Base-by-base conservation (phyloP, 495 filamentous ascomycete species). In the Podospora pseudopauciseta region DNA sequence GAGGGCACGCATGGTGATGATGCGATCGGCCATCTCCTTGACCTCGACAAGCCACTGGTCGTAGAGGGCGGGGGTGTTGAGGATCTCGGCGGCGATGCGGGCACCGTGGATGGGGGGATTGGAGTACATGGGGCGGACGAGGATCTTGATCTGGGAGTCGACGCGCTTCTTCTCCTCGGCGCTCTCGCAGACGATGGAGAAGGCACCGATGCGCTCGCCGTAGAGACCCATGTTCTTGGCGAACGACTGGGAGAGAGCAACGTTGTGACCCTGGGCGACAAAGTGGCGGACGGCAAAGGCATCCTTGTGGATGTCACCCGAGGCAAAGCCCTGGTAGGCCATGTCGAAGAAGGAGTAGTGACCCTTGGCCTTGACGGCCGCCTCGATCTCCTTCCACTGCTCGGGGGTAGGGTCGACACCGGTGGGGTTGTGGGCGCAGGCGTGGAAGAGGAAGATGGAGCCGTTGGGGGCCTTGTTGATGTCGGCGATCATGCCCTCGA, bases 151-250 rank as follows among this genome's bases (percentile, higher is more conserved):
- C 83, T 99, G 95, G 15, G 93, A 97, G 74, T 98, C 95, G 65
- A 99, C 88, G 65, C 94, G 92, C 85, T 92, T 95, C 87, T 92
- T 93, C 88, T 98, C 95, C 72, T 92, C 94, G 68, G 89, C 83
- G 62, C 88, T 88, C 65, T 87, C 91, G 78, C 90, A 91, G 70
- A 97, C 89, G 66, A 98, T 87, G 65, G 92, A 96, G 88, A 99
- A 99, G 66, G 93, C 94, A 75, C 95, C 95, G 64, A 96, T 93
- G 83, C 95, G 94, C 86, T 99, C 95, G 77, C 95, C 95, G 77
- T 99, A 99, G 70, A 99, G 91, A 81, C 95, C 95, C 95, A 99
- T 99, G 87, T 99, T 99, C 91, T 99, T 99, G 78, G 95, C 95
- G 80, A 99, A 99, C 64, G 91, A 94, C 85, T 99, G 95, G 73